Conservation (phyloP, 371 early-diverging fungal genomes). For the Chytridium lagenaria region DNA sequence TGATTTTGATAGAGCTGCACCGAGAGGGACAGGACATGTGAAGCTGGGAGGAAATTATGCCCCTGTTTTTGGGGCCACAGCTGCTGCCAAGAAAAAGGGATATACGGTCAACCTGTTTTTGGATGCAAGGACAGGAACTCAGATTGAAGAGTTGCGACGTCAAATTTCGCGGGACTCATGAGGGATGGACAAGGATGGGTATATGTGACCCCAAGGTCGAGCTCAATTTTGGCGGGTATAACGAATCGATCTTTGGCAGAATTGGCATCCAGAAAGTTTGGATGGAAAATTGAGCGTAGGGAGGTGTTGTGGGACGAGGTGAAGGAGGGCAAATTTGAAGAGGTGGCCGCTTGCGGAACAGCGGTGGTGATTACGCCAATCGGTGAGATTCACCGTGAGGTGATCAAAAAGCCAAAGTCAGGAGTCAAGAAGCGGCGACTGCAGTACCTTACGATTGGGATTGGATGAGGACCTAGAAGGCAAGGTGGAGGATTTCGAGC, state of each 20-base stretch:
- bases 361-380: slow-evolving; percentile 83
- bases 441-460: slow-evolving; percentile 37
- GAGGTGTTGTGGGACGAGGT: slow-evolving; percentile 66
- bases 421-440: slow-evolving; percentile 20
- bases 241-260: slow-evolving; percentile 75
- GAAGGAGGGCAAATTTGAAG: slow-evolving; percentile 65
- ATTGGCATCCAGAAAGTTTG: slow-evolving; percentile 64
- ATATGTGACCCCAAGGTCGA: slow-evolving; percentile 75
- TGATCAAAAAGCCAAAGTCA: too few species aligned
- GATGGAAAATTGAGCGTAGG: slow-evolving; percentile 72
- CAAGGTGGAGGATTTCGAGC: slow-evolving; percentile 33
- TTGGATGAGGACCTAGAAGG: slow-evolving; percentile 31
- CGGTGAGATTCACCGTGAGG: slow-evolving; percentile 68
- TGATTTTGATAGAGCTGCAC: slow-evolving; percentile 72
- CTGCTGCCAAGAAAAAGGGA: slow-evolving; percentile 68
- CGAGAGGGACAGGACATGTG: slow-evolving; percentile 63
- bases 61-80: slow-evolving; percentile 59
- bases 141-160: slow-evolving; percentile 81
- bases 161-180: slow-evolving; percentile 77
- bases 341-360: slow-evolving; percentile 80
- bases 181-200: slow-evolving; percentile 57
- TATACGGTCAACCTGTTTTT: slow-evolving; percentile 76
- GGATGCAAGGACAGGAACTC: slow-evolving; percentile 68
- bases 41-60: slow-evolving; percentile 84
- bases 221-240: slow-evolving; percentile 71